Evolutionary conservation across 2,329 filamentous ascomycete genomes (phyloP), one percentile per base, ranked within the genome.

Genomic region (Reticulascus tulasneorum): DNA sequence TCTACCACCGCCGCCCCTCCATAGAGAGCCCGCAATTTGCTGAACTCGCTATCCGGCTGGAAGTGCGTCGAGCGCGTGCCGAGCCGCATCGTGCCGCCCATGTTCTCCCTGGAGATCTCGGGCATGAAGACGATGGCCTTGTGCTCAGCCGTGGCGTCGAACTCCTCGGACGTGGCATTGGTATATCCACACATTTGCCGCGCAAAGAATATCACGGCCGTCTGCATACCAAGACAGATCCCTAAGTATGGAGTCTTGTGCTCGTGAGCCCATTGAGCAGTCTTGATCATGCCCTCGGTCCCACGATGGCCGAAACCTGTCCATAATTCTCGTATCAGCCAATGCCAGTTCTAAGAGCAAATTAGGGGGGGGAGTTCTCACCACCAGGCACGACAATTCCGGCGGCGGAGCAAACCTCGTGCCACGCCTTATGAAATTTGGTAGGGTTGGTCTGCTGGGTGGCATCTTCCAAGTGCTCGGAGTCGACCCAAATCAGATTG

Each of bases 91-190:
- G 86, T 94, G 15, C 85, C 89, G 35, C 89, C 88, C 60, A 90
- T 73, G 44, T 83, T 82, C n/a, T 71, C 73, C 55, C 81, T 79
- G 62, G 84, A 77, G 48, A 85, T 76, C 52, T 96, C 91, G 3
- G 91, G 91, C 93, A 97, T 98, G 65, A 85, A 91, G 49, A 97
- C 77, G 48, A 98, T 79, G 19, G 86, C 77, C 18, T 77, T 79
- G 54, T 89, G 71, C 30, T 79, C 66, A n/a, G 80, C 75, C 4
- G 67, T 54, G 17, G 71, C 58, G 29, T 67, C 49, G 21, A 80
- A 67, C 52, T 82, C 77, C 47, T 79, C 76, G 8, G 70, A 75
- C 5, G 66, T 70, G 19, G 75, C 77, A 9, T 66, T 56, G 22
- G 66, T 51, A 44, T 89, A 71, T 19, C 76, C 77, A 62, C 80